Evolutionary conservation across 2,329 filamentous ascomycete species (phyloP).

Genomic region (Alternaria tenuissima): DNA sequence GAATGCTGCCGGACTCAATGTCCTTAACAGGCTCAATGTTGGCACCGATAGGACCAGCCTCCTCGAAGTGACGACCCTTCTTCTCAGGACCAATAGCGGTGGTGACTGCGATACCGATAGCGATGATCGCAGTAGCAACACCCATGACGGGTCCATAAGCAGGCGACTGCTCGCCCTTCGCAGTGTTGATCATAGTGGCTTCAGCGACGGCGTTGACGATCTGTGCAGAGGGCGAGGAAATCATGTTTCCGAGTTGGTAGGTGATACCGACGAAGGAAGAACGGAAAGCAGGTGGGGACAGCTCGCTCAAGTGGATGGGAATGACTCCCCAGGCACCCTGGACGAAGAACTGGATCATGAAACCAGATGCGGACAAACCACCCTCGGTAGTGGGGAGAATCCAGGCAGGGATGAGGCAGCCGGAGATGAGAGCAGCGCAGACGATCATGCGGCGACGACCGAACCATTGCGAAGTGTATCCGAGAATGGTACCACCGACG

Average conservation of each 20-base stretch:
- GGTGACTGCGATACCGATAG: constrained; percentile 71
- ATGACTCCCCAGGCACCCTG: constrained; percentile 57
- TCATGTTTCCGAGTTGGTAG: constrained; percentile 80
- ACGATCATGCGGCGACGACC: constrained; percentile 76
- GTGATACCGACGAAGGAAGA: constrained; percentile 75
- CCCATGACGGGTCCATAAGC: constrained; percentile 81
- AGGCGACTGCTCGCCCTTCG: constrained; percentile 66
- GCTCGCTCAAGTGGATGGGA: constrained; percentile 75
- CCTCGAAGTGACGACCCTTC: constrained; percentile 74
- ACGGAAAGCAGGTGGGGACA: constrained; percentile 74
- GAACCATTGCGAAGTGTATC: constrained; percentile 77
- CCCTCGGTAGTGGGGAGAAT: constrained; percentile 69
- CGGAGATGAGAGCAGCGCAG: constrained; percentile 66
- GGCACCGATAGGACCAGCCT: constrained; percentile 62
- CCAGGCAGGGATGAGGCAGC: constrained; percentile 72
- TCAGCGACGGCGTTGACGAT: constrained; percentile 81
- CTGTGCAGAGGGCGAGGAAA: constrained; percentile 75
- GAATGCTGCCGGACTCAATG: constrained; percentile 41
- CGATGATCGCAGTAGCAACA: constrained; percentile 79
- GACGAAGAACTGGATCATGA: constrained; percentile 69
- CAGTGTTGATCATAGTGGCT: constrained; percentile 57
- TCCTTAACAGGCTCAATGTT: constrained; percentile 36
- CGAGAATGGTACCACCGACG: constrained; percentile 75
- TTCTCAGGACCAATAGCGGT: constrained; percentile 77
- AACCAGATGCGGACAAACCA: constrained; percentile 69